Conservation (phyloP, 306 rosid species). For the Hylodesmum podocarpum region DNA sequence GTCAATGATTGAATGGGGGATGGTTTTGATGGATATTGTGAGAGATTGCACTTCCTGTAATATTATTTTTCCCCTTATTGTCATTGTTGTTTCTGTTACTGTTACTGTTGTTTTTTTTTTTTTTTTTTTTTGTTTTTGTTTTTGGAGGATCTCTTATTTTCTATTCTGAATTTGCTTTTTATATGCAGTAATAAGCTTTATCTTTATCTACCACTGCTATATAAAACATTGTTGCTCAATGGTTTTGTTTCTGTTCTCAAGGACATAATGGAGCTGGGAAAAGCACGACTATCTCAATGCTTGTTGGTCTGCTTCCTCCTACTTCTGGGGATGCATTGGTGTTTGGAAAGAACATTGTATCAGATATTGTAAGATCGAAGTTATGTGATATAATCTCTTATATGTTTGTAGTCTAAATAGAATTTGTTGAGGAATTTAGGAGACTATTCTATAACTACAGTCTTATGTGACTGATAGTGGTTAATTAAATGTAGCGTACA, state of each 20-base stretch:
- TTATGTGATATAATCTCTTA: neutral
- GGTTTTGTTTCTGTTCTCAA: conserved; percentile 39
- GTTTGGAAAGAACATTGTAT: conserved; percentile 76
- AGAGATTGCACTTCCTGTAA: neutral
- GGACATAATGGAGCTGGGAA: conserved; percentile 99
- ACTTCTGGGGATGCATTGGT: conserved; percentile 93
- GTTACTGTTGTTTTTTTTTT: no score
- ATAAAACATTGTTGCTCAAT: neutral
- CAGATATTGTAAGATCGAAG: conserved; percentile 72
- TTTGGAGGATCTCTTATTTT: neutral
- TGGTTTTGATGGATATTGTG: neutral
- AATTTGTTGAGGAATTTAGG: neutral
- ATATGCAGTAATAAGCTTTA: neutral
- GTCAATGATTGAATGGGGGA: neutral
- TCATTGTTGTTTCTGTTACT: neutral
- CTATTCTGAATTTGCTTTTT: conserved; percentile 10
- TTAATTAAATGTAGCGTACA: neutral
- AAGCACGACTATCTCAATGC: conserved; percentile 96
- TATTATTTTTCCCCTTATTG: neutral
- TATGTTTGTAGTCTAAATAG: neutral
- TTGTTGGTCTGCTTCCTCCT: conserved; percentile 92
- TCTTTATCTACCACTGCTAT: neutral
- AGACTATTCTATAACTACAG: neutral
- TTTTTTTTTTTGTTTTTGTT: no score
- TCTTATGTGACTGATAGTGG: conserved; percentile 1